Base-by-base conservation (phyloP, 23 red algal species). In the Chondrus crispus region DNA sequence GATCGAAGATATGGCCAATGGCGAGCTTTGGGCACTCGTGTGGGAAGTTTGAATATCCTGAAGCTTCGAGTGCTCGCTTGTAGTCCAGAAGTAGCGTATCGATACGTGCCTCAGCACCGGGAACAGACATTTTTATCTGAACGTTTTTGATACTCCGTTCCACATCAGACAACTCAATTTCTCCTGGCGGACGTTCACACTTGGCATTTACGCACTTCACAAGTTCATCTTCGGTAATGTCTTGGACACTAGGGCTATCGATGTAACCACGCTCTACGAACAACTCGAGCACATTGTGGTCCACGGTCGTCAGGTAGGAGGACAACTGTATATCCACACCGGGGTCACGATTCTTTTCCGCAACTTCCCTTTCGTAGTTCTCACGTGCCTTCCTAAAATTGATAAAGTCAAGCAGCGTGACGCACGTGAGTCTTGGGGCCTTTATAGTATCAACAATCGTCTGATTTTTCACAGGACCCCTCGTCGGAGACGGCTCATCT, bases 151-250 rank as follows among this genome's bases (percentile, higher is more conserved):
- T 33, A 11, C 18, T 33, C 10, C 44, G 32, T 42, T 71, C 51
- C 13, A 87, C 71, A 12, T 42, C 35, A 44, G 38, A 35, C 22
- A 87, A 53, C 14, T 72, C 62, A 64, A 70, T 87, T 3, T 48
- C 62, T 26, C 62, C 79, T 53, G 50, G 79, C 14, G 6, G 54
- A 32, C 32, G 38, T 22, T 8, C 35, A 5, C 48, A 46, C 24
- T 39, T 22, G n/a, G 57, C 33, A 38, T 84, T 46, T 7, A 87
- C 37, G 33, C 82, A 87, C 5, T 45, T 42, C 7, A 35, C 48
- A 5, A 87, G 66, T 30, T 87, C 58, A 13, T 71, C 60, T 33
- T 87, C 82, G 5, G 82, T 73, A 12, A 87, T 72, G 10, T 72
- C 82, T 0, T 45, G 20, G 6, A 87, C 58, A 8, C 11, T 29